Percentiles rank a stretch among this genome's conserved stretches.
Conservation (phyloP, 2,329 filamentous ascomycete genomes). For the Fusarium robinianum region DNA sequence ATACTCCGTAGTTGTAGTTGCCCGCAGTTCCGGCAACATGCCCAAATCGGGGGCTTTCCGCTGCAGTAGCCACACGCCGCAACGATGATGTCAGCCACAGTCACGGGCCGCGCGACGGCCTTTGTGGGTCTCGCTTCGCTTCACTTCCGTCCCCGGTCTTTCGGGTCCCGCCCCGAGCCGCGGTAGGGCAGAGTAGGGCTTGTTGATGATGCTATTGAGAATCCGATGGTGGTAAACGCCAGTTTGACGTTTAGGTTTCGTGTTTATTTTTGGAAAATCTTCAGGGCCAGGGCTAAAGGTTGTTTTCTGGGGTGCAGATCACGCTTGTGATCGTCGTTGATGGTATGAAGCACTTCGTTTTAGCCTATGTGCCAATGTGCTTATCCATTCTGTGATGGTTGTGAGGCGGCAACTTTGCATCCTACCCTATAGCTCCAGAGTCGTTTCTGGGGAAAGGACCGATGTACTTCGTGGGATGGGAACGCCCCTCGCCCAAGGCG, state of each 20-base stretch:
- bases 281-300: too few species aligned
- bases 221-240: constrained; percentile 1
- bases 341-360: too few species aligned
- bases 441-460: background rate
- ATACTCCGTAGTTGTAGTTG: too few species aligned
- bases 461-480: too few species aligned
- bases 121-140: constrained; percentile 18
- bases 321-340: too few species aligned
- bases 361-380: too few species aligned
- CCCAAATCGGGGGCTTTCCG: constrained; percentile 11
- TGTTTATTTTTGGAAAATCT: too few species aligned
- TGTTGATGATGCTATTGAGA: constrained; percentile 8
- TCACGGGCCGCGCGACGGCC: constrained; percentile 21
- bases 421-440: constrained; percentile 14
- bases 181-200: constrained; percentile 1
- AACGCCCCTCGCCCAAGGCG: constrained; percentile 1
- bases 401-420: too few species aligned
- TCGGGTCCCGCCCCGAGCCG: constrained; percentile 28
- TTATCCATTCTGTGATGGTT: too few species aligned
- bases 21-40: constrained; percentile 14
- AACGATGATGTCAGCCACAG: constrained; percentile 18
- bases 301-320: too few species aligned
- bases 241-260: too few species aligned
- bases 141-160: constrained; percentile 6
- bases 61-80: constrained; percentile 11